Conservation (phyloP, 2,329 filamentous ascomycete species). For the Trichoderma asperellum region DNA sequence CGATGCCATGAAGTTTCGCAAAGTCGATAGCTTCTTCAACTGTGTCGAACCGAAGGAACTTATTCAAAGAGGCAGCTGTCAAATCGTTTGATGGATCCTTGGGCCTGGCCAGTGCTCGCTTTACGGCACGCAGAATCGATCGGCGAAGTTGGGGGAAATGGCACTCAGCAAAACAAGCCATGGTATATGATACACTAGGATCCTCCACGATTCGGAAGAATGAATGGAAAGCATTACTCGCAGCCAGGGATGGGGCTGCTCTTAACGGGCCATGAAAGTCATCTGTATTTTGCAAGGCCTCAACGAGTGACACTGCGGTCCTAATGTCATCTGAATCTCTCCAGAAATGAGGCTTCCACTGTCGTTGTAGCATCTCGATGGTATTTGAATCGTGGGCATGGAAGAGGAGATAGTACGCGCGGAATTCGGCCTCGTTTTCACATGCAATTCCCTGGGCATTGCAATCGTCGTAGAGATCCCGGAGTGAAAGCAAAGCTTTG, state of each 20-base stretch:
- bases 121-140: conserved; percentile 59
- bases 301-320: conserved; percentile 63
- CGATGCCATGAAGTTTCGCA: conserved; percentile 60
- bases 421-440: conserved; percentile 67
- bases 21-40: conserved; percentile 68
- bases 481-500: conserved; percentile 66
- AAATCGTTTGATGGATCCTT: conserved; percentile 63
- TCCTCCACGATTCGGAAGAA: conserved; percentile 65
- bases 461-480: conserved; percentile 69
- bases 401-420: conserved; percentile 66
- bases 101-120: conserved; percentile 59
- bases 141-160: conserved; percentile 66
- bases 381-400: conserved; percentile 63
- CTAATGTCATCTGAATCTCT: conserved; percentile 60
- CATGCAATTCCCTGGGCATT: conserved; percentile 60
- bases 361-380: conserved; percentile 55
- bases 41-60: conserved; percentile 67
- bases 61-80: conserved; percentile 59
- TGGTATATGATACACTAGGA: conserved; percentile 64
- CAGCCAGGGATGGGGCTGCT: conserved; percentile 53
- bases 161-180: conserved; percentile 71
- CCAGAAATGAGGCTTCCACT: conserved; percentile 62
- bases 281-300: conserved; percentile 62
- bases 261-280: conserved; percentile 61
- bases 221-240: conserved; percentile 54